Conservation (phyloP, 441 rosid species). For the Bocquillonia castaneifolia region DNA sequence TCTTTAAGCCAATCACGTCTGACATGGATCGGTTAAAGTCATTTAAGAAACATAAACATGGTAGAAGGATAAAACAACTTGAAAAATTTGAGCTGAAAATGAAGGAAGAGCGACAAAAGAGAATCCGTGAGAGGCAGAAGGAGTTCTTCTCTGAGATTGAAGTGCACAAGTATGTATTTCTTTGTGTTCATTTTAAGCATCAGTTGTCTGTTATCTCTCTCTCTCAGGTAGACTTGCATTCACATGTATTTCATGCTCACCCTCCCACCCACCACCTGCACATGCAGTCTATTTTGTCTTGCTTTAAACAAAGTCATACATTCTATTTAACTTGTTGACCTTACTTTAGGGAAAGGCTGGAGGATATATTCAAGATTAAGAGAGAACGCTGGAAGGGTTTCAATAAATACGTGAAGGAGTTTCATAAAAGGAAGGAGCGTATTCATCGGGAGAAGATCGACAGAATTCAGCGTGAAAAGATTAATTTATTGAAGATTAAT, state of each 20-base stretch:
- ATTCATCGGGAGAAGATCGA: conserved; percentile 93
- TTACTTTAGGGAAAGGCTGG: conserved; percentile 73
- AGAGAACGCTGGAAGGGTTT: conserved; percentile 90
- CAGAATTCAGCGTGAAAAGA: conserved; percentile 95
- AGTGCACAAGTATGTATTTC: conserved; percentile 67
- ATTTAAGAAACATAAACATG: conserved; percentile 84
- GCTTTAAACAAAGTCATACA: not conserved
- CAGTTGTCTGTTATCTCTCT: not conserved
- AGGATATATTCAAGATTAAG: conserved; percentile 70
- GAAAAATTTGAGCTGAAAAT: conserved; percentile 83
- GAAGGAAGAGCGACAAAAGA: conserved; percentile 94
- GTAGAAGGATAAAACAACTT: conserved; percentile 84
- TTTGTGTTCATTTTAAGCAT: conserved; percentile 1
- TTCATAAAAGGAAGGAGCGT: conserved; percentile 90
- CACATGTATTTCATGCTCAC: no score
- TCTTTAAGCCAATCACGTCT: conserved; percentile 66
- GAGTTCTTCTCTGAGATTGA: conserved; percentile 92
- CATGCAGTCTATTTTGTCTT: not conserved
- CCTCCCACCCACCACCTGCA: not conserved
- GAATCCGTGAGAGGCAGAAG: conserved; percentile 96
- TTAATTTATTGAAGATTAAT: conserved; percentile 84
- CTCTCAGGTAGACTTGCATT: not conserved
- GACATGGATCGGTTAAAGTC: conserved; percentile 75
- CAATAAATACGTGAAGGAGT: conserved; percentile 83
- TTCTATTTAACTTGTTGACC: conserved; percentile 27